phyloP scores from a whole-genome alignment of 495 filamentous ascomycete species.

The Penicillium parvum region DNA sequence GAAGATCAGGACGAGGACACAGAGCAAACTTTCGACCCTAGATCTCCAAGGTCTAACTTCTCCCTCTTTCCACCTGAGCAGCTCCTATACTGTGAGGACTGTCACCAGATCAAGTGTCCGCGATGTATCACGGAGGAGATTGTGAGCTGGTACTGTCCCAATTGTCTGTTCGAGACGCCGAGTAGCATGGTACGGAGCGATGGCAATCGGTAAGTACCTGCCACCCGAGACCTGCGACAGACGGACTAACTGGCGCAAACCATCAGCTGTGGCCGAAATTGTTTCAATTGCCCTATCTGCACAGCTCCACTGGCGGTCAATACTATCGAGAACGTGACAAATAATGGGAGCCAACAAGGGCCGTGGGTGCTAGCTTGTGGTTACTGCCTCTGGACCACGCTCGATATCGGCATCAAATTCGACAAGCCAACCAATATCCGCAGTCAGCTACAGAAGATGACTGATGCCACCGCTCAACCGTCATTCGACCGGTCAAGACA shows the following conservation, averaged over 20 bases:
- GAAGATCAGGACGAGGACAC: conserved; percentile 51
- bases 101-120: conserved; percentile 89
- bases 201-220: conserved; percentile 71
- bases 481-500: conserved; percentile 27
- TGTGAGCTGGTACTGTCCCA: conserved; percentile 92
- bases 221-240: not conserved
- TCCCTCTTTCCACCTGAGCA: conserved; percentile 91
- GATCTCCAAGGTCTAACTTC: conserved; percentile 77
- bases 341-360: conserved; percentile 42
- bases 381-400: conserved; percentile 88
- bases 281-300: conserved; percentile 90
- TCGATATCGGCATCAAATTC: conserved; percentile 85
- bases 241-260: conserved; percentile 11
- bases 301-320: conserved; percentile 73
- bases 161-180: conserved; percentile 90
- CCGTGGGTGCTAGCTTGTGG: conserved; percentile 79
- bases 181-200: conserved; percentile 86
- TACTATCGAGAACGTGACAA: conserved; percentile 51
- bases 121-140: conserved; percentile 90
- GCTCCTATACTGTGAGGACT: conserved; percentile 93
- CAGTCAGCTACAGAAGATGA: conserved; percentile 61
- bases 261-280: conserved; percentile 82
- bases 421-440: conserved; percentile 82
- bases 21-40: conserved; percentile 79
- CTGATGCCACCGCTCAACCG: conserved; percentile 21